Conservation (phyloP, 179 eudicot genomes). For the Beta macrorhiza region DNA sequence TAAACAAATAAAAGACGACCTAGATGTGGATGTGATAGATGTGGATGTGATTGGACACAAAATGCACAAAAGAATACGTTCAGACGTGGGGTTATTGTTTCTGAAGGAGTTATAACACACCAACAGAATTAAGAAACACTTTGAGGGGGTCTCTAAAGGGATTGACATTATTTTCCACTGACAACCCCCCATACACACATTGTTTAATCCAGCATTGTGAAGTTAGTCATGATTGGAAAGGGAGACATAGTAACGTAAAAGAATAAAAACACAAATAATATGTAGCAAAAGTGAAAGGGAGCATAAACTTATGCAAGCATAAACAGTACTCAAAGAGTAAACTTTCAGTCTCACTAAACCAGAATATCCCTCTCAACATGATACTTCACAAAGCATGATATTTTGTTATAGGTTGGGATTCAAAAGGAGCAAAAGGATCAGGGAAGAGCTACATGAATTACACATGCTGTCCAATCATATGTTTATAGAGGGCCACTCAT, state of each 20-base stretch:
- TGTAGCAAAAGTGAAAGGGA: background rate
- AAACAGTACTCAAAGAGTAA: background rate
- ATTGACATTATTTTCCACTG: too few relatives aligned
- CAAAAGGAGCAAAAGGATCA: background rate
- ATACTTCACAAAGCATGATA: background rate
- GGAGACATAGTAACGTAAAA: background rate
- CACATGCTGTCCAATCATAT: background rate
- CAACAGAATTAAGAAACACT: too few relatives aligned
- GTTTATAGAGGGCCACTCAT: constrained; percentile 1
- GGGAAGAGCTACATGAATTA: background rate
- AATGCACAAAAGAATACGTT: background rate
- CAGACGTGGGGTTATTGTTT: too few relatives aligned
- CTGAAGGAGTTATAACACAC: too few relatives aligned
- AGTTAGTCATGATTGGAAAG: background rate
- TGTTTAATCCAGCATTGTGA: too few relatives aligned
- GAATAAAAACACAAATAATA: background rate
- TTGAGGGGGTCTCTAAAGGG: too few relatives aligned
- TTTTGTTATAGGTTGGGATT: background rate
- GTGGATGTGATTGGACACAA: background rate
- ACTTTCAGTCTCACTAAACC: background rate
- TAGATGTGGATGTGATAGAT: constrained; percentile 2
- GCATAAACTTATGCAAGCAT: background rate
- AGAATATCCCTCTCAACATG: background rate
- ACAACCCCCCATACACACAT: too few relatives aligned
- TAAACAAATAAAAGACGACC: background rate